Percentiles rank a stretch among this genome's conserved stretches.
These are phyloP conservation scores for Naganishia cerealis DNA, from an alignment of 1,284 basidiomycete genomes.

Conservation along the genomic window DNA sequence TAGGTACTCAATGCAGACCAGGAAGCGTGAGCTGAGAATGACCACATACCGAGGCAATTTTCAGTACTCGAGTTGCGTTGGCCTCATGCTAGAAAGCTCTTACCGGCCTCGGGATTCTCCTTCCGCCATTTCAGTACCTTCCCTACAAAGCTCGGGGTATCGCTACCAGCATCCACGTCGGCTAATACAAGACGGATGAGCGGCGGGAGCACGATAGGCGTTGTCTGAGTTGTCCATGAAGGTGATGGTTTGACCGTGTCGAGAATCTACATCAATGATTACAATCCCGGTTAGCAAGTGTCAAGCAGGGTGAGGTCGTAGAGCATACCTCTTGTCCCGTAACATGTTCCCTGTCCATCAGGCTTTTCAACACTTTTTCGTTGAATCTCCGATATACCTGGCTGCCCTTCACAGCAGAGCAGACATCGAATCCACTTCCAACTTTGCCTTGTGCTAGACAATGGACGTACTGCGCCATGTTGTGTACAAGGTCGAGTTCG, in stretches of 20 bases:
- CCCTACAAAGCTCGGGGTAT: constrained; percentile 86
- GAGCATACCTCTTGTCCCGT: constrained; percentile 31
- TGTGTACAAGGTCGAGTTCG: constrained; percentile 67
- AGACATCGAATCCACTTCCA: constrained; percentile 95
- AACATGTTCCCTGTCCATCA: constrained; percentile 59
- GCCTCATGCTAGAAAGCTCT: constrained; percentile 34
- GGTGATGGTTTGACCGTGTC: constrained; percentile 50
- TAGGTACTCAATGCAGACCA: constrained; percentile 27
- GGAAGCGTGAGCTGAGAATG: constrained; percentile 24
- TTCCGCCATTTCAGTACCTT: constrained; percentile 85
- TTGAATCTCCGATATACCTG: constrained; percentile 90
- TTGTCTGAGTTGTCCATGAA: constrained; percentile 67
- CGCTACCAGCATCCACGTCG: constrained; percentile 88
- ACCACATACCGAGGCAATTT: background rate
- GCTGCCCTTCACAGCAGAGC: constrained; percentile 89
- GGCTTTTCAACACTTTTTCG: constrained; percentile 64
- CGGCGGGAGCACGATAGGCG: constrained; percentile 75
- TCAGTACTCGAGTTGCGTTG: background rate
- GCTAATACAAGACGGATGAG: constrained; percentile 78
- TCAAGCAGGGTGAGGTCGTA: background rate
- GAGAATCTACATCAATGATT: constrained; percentile 35
- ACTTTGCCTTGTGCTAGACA: constrained; percentile 97
- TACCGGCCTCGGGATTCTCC: constrained; percentile 63
- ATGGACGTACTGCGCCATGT: constrained; percentile 92
- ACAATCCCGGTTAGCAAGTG: background rate